Evolutionary conservation across 2,329 filamentous ascomycete species (phyloP).

Genomic region (Lasiodiplodia citricola): DNA sequence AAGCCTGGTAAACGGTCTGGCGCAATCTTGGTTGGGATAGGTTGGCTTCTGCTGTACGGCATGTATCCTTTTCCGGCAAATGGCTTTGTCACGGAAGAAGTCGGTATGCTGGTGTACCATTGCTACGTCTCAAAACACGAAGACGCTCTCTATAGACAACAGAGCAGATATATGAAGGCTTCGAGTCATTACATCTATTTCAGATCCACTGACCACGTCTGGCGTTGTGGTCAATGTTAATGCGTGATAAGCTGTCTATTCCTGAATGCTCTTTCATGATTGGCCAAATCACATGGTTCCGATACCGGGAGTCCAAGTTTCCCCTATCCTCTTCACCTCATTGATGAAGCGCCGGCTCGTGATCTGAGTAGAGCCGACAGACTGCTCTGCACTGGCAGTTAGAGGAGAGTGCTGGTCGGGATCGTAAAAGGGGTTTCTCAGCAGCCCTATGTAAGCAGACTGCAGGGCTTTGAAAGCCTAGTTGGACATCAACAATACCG

Average conservation of each 20-base stretch:
- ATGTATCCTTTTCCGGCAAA: neutral
- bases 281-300: constrained; percentile 56
- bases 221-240: neutral
- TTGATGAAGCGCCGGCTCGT: constrained; percentile 79
- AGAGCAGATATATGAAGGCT: neutral
- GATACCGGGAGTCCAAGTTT: constrained; percentile 79
- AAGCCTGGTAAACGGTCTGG: constrained; percentile 10
- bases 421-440: constrained; percentile 94
- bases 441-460: constrained; percentile 82
- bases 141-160: neutral
- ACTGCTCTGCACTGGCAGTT: constrained; percentile 50
- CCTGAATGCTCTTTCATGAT: neutral
- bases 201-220: neutral
- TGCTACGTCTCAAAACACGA: neutral
- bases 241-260: neutral
- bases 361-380: constrained; percentile 67
- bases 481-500: neutral
- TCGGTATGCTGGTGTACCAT: neutral
- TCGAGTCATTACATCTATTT: neutral
- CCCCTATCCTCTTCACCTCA: constrained; percentile 85
- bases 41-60: neutral
- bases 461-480: constrained; percentile 90
- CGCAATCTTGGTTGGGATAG: neutral
- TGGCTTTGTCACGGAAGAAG: neutral
- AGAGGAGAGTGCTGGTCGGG: constrained; percentile 81